A percentile compares a stretch with the other conserved stretches of the same genome.
Evolutionary conservation across 129 eudicot genomes (phyloP).

Genomic region (Flaveria bidentis): DNA sequence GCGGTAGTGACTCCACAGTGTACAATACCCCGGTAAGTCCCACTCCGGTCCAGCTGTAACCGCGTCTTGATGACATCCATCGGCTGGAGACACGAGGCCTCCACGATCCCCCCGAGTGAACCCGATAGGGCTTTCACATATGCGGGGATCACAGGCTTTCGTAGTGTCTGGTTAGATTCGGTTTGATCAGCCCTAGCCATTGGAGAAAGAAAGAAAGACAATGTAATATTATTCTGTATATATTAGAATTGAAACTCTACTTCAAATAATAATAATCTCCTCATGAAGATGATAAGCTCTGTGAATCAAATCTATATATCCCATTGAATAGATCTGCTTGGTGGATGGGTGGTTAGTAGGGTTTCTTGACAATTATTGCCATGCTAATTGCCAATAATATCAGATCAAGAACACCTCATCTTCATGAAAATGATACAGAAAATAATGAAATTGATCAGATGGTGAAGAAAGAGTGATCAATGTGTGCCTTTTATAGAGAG

Average conservation of each 20-base stretch:
- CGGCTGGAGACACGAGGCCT: slow-evolving; percentile 84
- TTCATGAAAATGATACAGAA: too few relatives aligned
- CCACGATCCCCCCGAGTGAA: slow-evolving; percentile 78
- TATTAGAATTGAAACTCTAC: too few relatives aligned
- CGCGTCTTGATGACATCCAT: slow-evolving; percentile 94
- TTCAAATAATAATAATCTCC: not conserved
- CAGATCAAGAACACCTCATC: too few relatives aligned
- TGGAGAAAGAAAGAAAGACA: not conserved
- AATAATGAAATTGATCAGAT: too few relatives aligned
- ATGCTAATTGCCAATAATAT: not conserved
- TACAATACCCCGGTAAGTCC: slow-evolving; percentile 76
- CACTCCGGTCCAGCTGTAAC: slow-evolving; percentile 74
- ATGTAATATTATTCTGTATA: too few relatives aligned
- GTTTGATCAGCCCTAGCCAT: not conserved
- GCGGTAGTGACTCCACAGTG: slow-evolving; percentile 73
- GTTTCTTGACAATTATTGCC: not conserved
- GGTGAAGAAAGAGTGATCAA: too few relatives aligned
- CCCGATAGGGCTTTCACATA: slow-evolving; percentile 84
- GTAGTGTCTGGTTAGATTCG: not conserved
- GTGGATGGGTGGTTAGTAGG: too few relatives aligned
- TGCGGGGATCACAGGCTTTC: slow-evolving; percentile 51
- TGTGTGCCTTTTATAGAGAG: too few relatives aligned
- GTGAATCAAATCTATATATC: too few relatives aligned
- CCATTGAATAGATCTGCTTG: not conserved
- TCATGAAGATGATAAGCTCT: not conserved